Conservation (phyloP, 192 early-diverging fungal species). For the Mortierella claussenii region DNA sequence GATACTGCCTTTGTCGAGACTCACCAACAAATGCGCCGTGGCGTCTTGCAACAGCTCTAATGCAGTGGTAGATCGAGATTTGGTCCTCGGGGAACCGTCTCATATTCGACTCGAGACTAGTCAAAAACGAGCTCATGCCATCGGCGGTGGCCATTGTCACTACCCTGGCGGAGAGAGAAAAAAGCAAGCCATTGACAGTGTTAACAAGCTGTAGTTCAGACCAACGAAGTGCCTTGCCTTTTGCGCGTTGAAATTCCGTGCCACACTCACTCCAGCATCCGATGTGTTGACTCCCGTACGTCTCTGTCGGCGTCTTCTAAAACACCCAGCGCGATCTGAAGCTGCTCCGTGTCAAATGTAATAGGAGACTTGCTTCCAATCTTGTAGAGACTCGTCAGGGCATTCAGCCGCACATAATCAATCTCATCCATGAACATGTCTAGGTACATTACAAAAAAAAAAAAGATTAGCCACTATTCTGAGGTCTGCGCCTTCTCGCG, state of each 20-base stretch:
- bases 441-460: too few species aligned
- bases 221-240: too few species aligned
- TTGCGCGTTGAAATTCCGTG: too few species aligned
- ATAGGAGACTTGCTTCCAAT: slow-evolving; percentile 71
- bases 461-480: too few species aligned
- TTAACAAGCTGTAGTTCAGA: background rate
- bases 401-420: slow-evolving; percentile 82
- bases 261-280: slow-evolving; percentile 74
- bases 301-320: slow-evolving; percentile 78
- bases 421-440: slow-evolving; percentile 99
- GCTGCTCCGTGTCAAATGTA: slow-evolving; percentile 75
- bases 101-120: slow-evolving; percentile 72
- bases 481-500: too few species aligned
- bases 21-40: slow-evolving; percentile 68
- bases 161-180: too few species aligned
- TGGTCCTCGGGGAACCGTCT: slow-evolving; percentile 76
- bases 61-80: slow-evolving; percentile 72
- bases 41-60: slow-evolving; percentile 69
- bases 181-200: background rate
- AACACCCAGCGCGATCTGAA: slow-evolving; percentile 77
- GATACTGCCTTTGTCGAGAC: background rate
- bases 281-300: slow-evolving; percentile 79
- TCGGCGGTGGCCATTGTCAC: slow-evolving; percentile 54
- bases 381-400: slow-evolving; percentile 77
- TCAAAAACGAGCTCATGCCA: slow-evolving; percentile 62